Evolutionary conservation across 2,329 filamentous ascomycete genomes (phyloP).

Genomic region (Apiospora kogelbergensis): DNA sequence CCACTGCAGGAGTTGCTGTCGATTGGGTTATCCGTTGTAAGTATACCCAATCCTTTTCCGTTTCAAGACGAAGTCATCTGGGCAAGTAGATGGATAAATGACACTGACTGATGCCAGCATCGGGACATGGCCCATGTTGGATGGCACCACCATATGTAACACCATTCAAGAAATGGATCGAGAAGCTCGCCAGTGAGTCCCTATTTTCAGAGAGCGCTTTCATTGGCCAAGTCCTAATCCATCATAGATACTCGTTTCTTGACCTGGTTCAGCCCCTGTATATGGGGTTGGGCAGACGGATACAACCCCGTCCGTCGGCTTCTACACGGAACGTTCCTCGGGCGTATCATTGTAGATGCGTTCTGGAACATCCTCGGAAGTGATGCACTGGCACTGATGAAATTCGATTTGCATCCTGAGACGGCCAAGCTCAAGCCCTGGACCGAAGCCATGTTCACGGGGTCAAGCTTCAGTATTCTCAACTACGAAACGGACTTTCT

Average conservation of each 20-base stretch:
- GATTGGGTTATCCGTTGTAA: slow-evolving; percentile 54
- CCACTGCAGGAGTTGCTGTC: slow-evolving; percentile 51
- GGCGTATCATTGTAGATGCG: slow-evolving; percentile 51
- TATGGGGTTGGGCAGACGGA: slow-evolving; percentile 67
- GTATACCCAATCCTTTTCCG: background rate
- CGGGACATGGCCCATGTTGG: slow-evolving; percentile 56
- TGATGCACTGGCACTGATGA: slow-evolving; percentile 55
- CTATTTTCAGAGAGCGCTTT: too few relatives aligned
- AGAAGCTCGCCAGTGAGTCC: slow-evolving; percentile 34
- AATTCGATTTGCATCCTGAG: slow-evolving; percentile 54
- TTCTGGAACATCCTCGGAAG: slow-evolving; percentile 60
- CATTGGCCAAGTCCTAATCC: background rate
- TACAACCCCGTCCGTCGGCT: slow-evolving; percentile 54
- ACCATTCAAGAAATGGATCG: slow-evolving; percentile 48
- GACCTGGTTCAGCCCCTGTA: slow-evolving; percentile 73
- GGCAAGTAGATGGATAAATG: background rate
- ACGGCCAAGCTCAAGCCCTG: slow-evolving; percentile 54
- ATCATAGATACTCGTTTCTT: slow-evolving; percentile 56
- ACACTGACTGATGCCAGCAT: slow-evolving; percentile 22
- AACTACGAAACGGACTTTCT: slow-evolving; percentile 60
- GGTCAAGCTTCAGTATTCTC: slow-evolving; percentile 56
- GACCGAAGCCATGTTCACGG: slow-evolving; percentile 52
- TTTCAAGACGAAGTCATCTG: background rate
- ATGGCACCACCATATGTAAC: slow-evolving; percentile 52
- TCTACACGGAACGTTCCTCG: slow-evolving; percentile 57